These are phyloP conservation scores for Gyrodon lividus DNA, from an alignment of 768 basidiomycete genomes.

Conservation along the genomic window DNA sequence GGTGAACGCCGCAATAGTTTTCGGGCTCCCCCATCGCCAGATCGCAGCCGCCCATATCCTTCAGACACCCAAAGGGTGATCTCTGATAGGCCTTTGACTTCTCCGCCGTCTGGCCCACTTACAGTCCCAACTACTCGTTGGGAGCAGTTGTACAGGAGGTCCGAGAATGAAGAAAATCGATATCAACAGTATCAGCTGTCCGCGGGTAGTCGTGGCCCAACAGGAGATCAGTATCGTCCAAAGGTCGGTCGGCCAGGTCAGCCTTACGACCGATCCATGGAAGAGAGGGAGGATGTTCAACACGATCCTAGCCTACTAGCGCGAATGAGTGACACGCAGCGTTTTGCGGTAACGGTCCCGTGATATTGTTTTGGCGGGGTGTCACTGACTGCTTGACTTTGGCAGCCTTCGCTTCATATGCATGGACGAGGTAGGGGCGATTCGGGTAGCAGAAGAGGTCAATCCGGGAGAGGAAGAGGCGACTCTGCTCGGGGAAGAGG, in stretches of 20 bases:
- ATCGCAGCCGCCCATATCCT: slow-evolving; percentile 6
- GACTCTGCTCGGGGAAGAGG: not conserved
- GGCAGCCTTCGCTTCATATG: slow-evolving; percentile 12
- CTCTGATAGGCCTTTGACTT: slow-evolving; percentile 6
- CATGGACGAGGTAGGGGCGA: slow-evolving; percentile 26
- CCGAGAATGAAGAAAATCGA: slow-evolving; percentile 11
- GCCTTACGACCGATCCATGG: slow-evolving; percentile 11
- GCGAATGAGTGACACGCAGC: slow-evolving; percentile 23
- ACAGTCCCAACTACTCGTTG: not conserved
- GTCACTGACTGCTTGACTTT: not conserved
- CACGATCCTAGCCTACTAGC: slow-evolving; percentile 22
- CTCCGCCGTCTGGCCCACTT: not conserved
- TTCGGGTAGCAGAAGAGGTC: slow-evolving; percentile 16
- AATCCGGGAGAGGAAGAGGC: slow-evolving; percentile 18
- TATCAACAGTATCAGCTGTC: slow-evolving; percentile 12
- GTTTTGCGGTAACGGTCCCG: slow-evolving; percentile 18
- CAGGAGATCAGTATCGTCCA: slow-evolving; percentile 5
- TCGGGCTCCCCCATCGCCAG: slow-evolving; percentile 9
- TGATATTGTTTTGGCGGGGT: not conserved
- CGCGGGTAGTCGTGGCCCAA: not conserved
- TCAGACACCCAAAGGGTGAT: slow-evolving; percentile 5
- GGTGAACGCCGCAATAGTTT: slow-evolving; percentile 12
- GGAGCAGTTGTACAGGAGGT: slow-evolving; percentile 12
- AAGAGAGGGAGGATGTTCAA: slow-evolving; percentile 12
- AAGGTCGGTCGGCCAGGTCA: slow-evolving; percentile 7